These are phyloP conservation scores for Shiraia sp. DNA, from an alignment of 2,329 filamentous ascomycete genomes.

Conservation along the genomic window DNA sequence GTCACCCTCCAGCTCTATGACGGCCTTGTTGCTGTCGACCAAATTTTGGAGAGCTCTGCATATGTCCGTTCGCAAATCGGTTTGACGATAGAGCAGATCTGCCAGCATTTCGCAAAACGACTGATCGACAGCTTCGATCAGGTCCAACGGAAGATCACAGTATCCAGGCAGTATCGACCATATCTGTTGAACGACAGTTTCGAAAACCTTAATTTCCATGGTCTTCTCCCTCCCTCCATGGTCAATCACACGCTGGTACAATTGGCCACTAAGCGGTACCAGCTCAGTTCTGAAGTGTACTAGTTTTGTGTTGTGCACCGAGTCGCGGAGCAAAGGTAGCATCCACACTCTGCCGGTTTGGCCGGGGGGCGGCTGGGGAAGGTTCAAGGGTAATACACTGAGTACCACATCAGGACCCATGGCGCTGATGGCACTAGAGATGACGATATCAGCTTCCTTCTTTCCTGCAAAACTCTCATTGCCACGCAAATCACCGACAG, in stretches of 20 bases:
- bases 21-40: conserved; percentile 87
- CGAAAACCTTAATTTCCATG: conserved; percentile 96
- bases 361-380: conserved; percentile 74
- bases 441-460: conserved; percentile 89
- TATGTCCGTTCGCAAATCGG: conserved; percentile 82
- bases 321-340: conserved; percentile 86
- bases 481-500: conserved; percentile 82
- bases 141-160: conserved; percentile 86
- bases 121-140: conserved; percentile 75
- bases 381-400: conserved; percentile 80
- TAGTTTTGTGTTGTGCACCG: conserved; percentile 84
- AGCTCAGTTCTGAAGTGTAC: conserved; percentile 84
- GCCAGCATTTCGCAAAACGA: conserved; percentile 86
- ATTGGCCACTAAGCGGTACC: conserved; percentile 82
- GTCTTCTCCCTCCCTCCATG: conserved; percentile 84
- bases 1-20: conserved; percentile 69
- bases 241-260: conserved; percentile 87
- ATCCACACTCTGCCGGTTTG: conserved; percentile 92
- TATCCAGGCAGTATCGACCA: conserved; percentile 95
- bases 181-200: conserved; percentile 92
- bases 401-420: conserved; percentile 89
- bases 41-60: conserved; percentile 84
- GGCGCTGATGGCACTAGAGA: conserved; percentile 83
- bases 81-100: conserved; percentile 90
- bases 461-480: conserved; percentile 91